Conservation (phyloP, 179 eudicot genomes). For the Beta lomatogona region DNA sequence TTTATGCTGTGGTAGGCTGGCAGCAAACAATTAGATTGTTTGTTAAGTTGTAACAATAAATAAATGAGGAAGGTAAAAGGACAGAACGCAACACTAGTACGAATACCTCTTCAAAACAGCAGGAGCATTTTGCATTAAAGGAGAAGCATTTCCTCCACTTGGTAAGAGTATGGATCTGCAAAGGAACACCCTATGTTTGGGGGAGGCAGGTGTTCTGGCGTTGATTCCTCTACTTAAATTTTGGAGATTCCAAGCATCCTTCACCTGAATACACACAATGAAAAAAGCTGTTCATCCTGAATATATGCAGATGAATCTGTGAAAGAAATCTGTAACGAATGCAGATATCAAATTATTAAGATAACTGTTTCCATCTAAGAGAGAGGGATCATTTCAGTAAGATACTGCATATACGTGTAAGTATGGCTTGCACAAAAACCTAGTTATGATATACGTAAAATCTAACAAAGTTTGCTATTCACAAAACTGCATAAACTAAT, state of each 20-base stretch:
- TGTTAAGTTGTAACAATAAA: neutral
- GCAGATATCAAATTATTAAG: neutral
- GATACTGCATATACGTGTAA: too few species aligned
- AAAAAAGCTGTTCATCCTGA: slow-evolving; percentile 10
- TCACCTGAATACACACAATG: slow-evolving; percentile 42
- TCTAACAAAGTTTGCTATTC: neutral
- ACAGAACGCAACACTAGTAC: neutral
- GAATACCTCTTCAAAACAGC: slow-evolving; percentile 55
- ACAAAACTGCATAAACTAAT: neutral
- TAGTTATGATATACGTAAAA: too few species aligned
- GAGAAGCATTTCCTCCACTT: slow-evolving; percentile 47
- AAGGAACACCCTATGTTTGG: slow-evolving; percentile 40
- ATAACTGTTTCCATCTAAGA: neutral
- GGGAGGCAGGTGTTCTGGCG: slow-evolving; percentile 28
- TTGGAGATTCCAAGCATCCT: slow-evolving; percentile 54
- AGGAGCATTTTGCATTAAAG: slow-evolving; percentile 45
- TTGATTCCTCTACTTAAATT: slow-evolving; percentile 30
- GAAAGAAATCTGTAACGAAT: neutral
- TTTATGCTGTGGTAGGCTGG: neutral
- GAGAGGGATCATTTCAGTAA: neutral
- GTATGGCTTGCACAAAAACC: neutral
- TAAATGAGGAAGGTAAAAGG: neutral
- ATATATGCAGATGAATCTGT: neutral
- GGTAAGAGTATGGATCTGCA: slow-evolving; percentile 61
- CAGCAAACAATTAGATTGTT: neutral